Evolutionary conservation across 192 early-diverging fungal genomes (phyloP).

Genomic region (Linderina pennispora): DNA sequence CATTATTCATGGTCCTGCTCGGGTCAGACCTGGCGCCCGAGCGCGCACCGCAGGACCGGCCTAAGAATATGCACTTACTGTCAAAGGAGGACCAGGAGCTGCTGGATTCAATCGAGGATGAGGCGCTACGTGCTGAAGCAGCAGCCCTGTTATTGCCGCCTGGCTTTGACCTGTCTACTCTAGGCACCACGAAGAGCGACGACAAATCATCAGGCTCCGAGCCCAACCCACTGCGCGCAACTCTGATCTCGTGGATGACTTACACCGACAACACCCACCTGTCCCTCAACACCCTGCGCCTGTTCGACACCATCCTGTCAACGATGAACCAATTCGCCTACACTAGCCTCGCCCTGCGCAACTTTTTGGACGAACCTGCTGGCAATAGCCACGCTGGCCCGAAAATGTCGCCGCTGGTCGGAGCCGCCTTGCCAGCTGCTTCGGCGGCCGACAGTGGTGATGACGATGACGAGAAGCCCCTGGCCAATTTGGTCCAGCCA

Average conservation of each 20-base stretch:
- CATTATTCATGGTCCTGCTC: constrained; percentile 32
- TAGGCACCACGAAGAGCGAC: background rate
- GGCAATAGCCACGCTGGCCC: too few species aligned
- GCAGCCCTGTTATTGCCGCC: constrained; percentile 26
- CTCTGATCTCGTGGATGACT: constrained; percentile 41
- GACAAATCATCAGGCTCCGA: background rate
- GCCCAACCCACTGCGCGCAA: constrained; percentile 8
- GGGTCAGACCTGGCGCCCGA: constrained; percentile 33
- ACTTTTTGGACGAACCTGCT: constrained; percentile 26
- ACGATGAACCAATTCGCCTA: constrained; percentile 58
- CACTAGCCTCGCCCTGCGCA: constrained; percentile 52
- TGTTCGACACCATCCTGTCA: constrained; percentile 56
- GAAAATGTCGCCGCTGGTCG: too few species aligned
- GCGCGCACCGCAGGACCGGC: constrained; percentile 1
- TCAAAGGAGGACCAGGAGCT: constrained; percentile 31
- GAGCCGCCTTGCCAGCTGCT: too few species aligned
- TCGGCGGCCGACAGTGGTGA: constrained; percentile 9
- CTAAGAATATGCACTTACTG: background rate
- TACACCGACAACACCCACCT: constrained; percentile 40
- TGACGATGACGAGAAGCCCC: background rate
- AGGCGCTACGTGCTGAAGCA: constrained; percentile 35
- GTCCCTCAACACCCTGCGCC: constrained; percentile 49
- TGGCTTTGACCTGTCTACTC: background rate
- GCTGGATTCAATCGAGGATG: constrained; percentile 36
- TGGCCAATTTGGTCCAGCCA: background rate